Evolutionary conservation across 257 asterid genomes (phyloP).

Genomic region (Buddleja alternifolia): DNA sequence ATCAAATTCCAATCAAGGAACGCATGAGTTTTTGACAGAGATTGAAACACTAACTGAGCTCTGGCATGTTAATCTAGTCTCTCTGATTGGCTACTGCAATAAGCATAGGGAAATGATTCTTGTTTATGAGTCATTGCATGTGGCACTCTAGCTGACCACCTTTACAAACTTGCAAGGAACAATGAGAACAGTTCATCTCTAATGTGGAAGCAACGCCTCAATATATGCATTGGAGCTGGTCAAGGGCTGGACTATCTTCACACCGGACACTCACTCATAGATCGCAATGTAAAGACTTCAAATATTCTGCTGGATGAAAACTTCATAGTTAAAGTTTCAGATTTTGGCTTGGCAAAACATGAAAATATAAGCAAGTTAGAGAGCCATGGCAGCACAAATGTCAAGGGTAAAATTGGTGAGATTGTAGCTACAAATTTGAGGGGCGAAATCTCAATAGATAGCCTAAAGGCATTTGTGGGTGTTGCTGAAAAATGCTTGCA

Average conservation of each 20-base stretch:
- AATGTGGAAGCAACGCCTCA: conserved; percentile 44
- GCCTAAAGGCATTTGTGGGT: conserved; percentile 40
- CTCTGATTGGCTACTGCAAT: conserved; percentile 51
- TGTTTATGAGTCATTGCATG: conserved; percentile 45
- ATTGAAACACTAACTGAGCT: conserved; percentile 41
- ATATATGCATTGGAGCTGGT: conserved; percentile 48
- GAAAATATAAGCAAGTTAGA: conserved; percentile 23
- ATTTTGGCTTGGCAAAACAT: conserved; percentile 56
- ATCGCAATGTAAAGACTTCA: conserved; percentile 54
- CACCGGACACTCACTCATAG: conserved; percentile 40
- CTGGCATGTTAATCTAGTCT: conserved; percentile 46
- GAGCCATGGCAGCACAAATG: conserved; percentile 37
- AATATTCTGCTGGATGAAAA: conserved; percentile 52
- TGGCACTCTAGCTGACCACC: conserved; percentile 50
- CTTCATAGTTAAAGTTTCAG: conserved; percentile 54
- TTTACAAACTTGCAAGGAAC: conserved; percentile 27
- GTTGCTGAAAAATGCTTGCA: conserved; percentile 41
- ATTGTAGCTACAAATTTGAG: conserved; percentile 38
- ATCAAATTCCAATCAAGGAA: conserved; percentile 48
- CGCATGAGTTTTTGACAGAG: conserved; percentile 43
- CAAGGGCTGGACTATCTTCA: conserved; percentile 50
- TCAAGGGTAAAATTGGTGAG: conserved; percentile 40
- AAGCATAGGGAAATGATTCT: conserved; percentile 42
- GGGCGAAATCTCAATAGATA: conserved; percentile 31
- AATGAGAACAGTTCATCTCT: conserved; percentile 19